Percentiles rank a stretch among this genome's conserved stretches.
Evolutionary conservation across 2,329 filamentous ascomycete genomes (phyloP).

Genomic region (Aspergillus transmontanensis): DNA sequence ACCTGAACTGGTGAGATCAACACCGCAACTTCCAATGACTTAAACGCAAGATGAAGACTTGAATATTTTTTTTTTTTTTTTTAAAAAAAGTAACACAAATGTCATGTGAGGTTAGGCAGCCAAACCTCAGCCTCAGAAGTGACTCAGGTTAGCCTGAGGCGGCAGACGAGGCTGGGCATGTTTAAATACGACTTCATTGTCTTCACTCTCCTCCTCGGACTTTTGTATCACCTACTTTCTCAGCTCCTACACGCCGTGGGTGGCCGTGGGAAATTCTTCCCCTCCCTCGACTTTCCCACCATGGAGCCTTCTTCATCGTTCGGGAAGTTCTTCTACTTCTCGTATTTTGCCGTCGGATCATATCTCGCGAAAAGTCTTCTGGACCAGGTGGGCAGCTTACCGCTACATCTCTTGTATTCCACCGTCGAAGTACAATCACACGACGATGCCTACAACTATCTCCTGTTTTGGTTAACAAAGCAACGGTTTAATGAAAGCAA

Average conservation of each 20-base stretch:
- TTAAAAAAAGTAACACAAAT: background rate
- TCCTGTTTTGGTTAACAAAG: constrained; percentile 11
- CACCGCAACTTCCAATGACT: background rate
- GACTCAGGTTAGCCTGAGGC: background rate
- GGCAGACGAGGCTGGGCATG: background rate
- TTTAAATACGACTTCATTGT: background rate
- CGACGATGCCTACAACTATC: constrained; percentile 11
- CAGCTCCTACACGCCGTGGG: background rate
- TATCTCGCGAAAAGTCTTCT: constrained; percentile 7
- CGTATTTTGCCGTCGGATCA: constrained; percentile 8
- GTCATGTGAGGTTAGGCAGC: constrained; percentile 2
- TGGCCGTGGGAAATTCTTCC: background rate
- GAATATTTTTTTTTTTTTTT: no score
- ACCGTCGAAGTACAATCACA: constrained; percentile 9
- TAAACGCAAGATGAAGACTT: no score
- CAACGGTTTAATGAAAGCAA: constrained; percentile 2
- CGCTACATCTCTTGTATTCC: constrained; percentile 6
- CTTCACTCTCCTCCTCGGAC: background rate
- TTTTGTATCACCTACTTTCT: background rate
- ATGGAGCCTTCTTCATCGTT: constrained; percentile 2
- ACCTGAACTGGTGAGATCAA: background rate
- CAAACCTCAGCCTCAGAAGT: background rate
- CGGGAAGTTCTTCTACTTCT: constrained; percentile 7
- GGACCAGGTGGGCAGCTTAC: constrained; percentile 3
- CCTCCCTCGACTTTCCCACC: background rate